Base-by-base conservation (phyloP, 805 yeast genomes). In the Vanderwaltozyma yarrowii region DNA sequence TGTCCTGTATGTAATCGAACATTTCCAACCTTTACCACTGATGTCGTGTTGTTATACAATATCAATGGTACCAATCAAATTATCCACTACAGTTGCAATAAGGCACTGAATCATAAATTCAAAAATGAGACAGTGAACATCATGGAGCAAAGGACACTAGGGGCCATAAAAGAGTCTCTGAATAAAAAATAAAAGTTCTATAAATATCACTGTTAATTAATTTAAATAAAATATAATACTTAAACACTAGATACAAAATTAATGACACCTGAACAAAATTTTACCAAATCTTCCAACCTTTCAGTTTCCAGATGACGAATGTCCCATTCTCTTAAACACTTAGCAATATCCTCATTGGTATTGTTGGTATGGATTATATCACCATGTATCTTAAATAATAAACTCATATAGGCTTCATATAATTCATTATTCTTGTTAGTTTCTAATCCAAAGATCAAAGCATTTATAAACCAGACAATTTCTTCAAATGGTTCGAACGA, bases 231-330 rank as follows among this genome's bases (percentile, higher is more conserved):
- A 23, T 12, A 21, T 2, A n/a, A 11, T 28, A 32, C n/a, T 32
- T 45, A 56, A 13, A 47, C 41, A 14, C 49, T 48, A 14, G 67
- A 52, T 30, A 85, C 65, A 50, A 83, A 76, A 45, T 68, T 71
- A 24, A 82, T 62, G 14, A 87, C 86, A 41, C 94, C 88, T 2
- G 92, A 71, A 58, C 95, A 84, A 60, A 77, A 85, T 55, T 86
- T 82, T 29, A 75, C 74, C 42, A 83, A 60, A 23, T 71, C 74
- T 51, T 85, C 94, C 50, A 88, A 58, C 13, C 66, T 67, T 3
- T 65, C 66, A 28, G 69, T 64, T 33, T 66, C 68, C 8, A 52
- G 44, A 42, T 74, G 78, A 8, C 56, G 52, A 1, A 36, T 48
- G 30, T 66, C 60, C 80, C 84, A 81, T 17, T 55, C 45, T 3